These are phyloP conservation scores for Mrakia frigida DNA, from an alignment of 768 basidiomycete genomes.

Conservation along the genomic window DNA sequence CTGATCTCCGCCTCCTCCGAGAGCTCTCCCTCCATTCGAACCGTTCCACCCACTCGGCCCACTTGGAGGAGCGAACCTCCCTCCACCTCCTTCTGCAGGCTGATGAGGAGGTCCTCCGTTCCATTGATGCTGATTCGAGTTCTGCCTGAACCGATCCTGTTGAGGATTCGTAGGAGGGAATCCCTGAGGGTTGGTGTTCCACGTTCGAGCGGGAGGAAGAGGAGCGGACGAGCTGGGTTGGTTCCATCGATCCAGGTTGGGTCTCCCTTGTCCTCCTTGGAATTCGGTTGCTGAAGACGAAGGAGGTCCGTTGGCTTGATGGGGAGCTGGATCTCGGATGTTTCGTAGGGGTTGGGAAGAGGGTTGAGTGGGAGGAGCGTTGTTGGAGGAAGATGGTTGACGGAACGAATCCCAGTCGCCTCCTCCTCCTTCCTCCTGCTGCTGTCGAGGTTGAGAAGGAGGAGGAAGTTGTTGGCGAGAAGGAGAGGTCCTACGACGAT, in stretches of 20 bases:
- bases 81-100: background rate
- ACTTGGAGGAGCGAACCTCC: conserved; percentile 8
- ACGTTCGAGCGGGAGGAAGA: background rate
- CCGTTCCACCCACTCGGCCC: conserved; percentile 7
- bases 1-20: background rate
- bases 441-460: too few relatives aligned
- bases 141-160: background rate
- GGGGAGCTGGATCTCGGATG: background rate
- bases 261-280: background rate
- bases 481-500: background rate
- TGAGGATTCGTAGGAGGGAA: background rate
- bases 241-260: background rate
- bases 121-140: background rate
- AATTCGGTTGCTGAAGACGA: background rate
- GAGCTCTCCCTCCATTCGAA: background rate
- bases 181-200: background rate
- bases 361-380: background rate
- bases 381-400: background rate
- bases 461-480: background rate
- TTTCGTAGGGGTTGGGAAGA: background rate
- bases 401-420: conserved; percentile 6
- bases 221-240: background rate
- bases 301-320: background rate
- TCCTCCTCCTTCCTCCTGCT: background rate
- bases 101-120: background rate